These are phyloP conservation scores for Ambrosia hybrid DNA, from an alignment of 140 eudicot species.

Conservation along the genomic window DNA sequence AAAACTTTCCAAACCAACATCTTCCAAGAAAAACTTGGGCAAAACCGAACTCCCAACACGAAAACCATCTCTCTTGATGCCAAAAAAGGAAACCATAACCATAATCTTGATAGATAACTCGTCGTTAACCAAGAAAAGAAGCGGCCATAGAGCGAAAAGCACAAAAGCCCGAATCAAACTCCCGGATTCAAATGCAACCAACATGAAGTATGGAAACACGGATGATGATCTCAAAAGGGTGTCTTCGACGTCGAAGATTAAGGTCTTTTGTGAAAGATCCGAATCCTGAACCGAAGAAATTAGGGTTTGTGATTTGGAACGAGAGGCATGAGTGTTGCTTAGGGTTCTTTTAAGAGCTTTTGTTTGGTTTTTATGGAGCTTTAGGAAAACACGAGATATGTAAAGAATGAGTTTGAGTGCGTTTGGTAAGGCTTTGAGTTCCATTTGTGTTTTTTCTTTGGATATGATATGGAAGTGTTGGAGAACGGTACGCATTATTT, in stretches of 20 bases:
- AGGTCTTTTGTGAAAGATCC: conserved; percentile 31
- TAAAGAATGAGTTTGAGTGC: conserved; percentile 12
- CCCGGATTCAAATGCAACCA: conserved; percentile 75
- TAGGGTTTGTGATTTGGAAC: conserved; percentile 20
- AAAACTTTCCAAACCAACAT: conserved; percentile 65
- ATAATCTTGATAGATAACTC: conserved; percentile 46
- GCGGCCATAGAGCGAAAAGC: conserved; percentile 47
- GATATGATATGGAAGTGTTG: conserved; percentile 16
- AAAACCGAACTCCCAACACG: conserved; percentile 56
- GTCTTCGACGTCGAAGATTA: conserved; percentile 58
- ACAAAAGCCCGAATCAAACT: conserved; percentile 54
- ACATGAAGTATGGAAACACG: conserved; percentile 68
- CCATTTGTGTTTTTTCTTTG: not conserved
- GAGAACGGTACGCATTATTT: conserved; percentile 21
- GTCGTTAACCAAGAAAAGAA: conserved; percentile 37
- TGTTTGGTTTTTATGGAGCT: conserved; percentile 2
- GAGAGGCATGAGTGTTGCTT: conserved; percentile 36
- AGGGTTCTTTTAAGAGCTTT: conserved; percentile 39
- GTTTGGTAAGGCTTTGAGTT: conserved; percentile 8
- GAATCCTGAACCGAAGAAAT: conserved; percentile 13
- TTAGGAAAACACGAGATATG: conserved; percentile 9
- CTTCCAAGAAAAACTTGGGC: conserved; percentile 65
- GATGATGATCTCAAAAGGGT: conserved; percentile 55
- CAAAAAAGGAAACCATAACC: conserved; percentile 66
- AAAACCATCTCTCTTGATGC: conserved; percentile 52